These are phyloP conservation scores for Ramichloridium luteum DNA, from an alignment of 2,329 filamentous ascomycete genomes.

Conservation along the genomic window DNA sequence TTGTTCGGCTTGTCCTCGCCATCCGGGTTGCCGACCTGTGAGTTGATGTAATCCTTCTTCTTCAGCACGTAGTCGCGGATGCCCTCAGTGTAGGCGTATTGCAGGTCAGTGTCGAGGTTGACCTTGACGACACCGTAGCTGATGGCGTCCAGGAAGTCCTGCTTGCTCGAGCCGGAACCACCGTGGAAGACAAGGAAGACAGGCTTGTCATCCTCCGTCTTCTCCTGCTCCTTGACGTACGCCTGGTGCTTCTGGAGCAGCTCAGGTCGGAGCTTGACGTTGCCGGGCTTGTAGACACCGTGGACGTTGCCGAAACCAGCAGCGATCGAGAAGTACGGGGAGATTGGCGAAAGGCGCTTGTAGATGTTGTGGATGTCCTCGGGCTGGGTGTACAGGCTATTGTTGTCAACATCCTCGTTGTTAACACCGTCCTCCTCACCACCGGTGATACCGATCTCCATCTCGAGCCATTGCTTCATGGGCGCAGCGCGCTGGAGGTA, in stretches of 20 bases:
- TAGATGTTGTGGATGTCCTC: conserved; percentile 91
- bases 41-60: conserved; percentile 89
- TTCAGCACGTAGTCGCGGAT: conserved; percentile 88
- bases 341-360: conserved; percentile 73
- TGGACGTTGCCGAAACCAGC: conserved; percentile 98
- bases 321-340: conserved; percentile 93
- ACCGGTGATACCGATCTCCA: conserved; percentile 93
- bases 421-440: conserved; percentile 97
- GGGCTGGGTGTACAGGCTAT: conserved; percentile 92
- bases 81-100: conserved; percentile 84
- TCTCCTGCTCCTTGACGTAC: conserved; percentile 72
- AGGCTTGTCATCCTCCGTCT: conserved; percentile 66
- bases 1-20: conserved; percentile 98
- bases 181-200: conserved; percentile 99
- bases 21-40: conserved; percentile 86
- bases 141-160: conserved; percentile 84
- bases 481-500: conserved; percentile 91
- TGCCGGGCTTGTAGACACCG: conserved; percentile 96
- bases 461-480: conserved; percentile 99
- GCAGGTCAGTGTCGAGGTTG: conserved; percentile 96
- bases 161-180: conserved; percentile 79
- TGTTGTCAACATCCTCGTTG: conserved; percentile 96
- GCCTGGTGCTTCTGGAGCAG: conserved; percentile 94
- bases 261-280: conserved; percentile 93
- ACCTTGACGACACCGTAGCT: conserved; percentile 95